phyloP scores from a whole-genome alignment of 1,139 yeast genomes.

The Hansenula lynferdii region DNA sequence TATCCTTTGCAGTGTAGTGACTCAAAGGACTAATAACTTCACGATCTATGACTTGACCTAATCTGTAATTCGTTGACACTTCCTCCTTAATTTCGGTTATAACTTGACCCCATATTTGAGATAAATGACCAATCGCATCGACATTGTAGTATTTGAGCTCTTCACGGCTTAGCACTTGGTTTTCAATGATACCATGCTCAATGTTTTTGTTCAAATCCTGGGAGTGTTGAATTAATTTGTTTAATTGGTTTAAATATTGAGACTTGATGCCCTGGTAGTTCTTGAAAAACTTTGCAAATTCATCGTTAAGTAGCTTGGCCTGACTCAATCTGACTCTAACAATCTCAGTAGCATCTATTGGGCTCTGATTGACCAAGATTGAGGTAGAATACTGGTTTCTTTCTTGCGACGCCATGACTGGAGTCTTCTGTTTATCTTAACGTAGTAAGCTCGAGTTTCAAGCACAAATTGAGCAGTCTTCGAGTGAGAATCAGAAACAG shows the following conservation, averaged over 20 bases:
- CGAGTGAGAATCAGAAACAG: no score
- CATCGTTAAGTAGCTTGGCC: constrained; percentile 40
- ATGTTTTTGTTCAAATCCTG: constrained; percentile 33
- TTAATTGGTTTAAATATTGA: constrained; percentile 46
- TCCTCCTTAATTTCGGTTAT: constrained; percentile 49
- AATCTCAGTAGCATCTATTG: constrained; percentile 44
- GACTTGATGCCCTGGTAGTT: constrained; percentile 45
- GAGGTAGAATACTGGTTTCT: constrained; percentile 39
- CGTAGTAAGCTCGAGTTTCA: no score
- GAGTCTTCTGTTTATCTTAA: not conserved
- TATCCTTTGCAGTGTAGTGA: constrained; percentile 48
- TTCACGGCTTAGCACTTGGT: constrained; percentile 27
- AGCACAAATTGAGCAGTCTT: no score
- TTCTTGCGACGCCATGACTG: constrained; percentile 23
- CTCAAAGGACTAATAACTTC: constrained; percentile 55
- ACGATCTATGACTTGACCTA: constrained; percentile 46
- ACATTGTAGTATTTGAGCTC: constrained; percentile 36
- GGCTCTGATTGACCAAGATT: constrained; percentile 39
- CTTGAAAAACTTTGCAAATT: constrained; percentile 52
- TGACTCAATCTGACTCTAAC: constrained; percentile 41
- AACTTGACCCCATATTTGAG: constrained; percentile 54
- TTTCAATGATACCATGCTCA: constrained; percentile 26
- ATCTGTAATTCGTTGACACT: constrained; percentile 44
- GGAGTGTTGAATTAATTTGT: constrained; percentile 42
- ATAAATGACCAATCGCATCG: constrained; percentile 48